A percentile compares a stretch with the other conserved stretches of the same genome.
Evolutionary conservation across 345 rosid species (phyloP).

Genomic region (Geranium rotundifolium): DNA sequence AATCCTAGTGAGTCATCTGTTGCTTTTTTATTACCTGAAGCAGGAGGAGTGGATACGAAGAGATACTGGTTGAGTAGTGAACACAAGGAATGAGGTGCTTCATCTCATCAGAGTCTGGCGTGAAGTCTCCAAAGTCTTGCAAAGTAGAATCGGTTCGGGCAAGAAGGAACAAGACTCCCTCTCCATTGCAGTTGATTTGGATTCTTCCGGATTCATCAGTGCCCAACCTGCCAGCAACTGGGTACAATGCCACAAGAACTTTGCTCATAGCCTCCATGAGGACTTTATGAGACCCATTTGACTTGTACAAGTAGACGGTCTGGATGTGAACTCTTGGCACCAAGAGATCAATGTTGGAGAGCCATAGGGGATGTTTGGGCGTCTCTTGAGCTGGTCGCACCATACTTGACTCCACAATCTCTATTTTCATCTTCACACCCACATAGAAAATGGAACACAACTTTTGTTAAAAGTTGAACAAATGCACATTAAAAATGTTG

Average conservation of each 20-base stretch:
- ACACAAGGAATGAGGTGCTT: constrained; percentile 15
- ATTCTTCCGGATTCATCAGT: constrained; percentile 23
- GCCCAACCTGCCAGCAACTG: constrained; percentile 32
- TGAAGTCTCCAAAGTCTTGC: constrained; percentile 13
- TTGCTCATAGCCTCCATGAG: constrained; percentile 27
- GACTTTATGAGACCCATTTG: background rate
- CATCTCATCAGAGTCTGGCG: constrained; percentile 9
- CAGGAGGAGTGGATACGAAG: too few species aligned
- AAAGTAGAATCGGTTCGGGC: constrained; percentile 18
- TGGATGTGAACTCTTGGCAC: constrained; percentile 16
- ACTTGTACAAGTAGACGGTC: constrained; percentile 16
- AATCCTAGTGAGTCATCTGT: too few species aligned
- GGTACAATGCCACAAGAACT: constrained; percentile 31
- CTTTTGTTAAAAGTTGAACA: too few species aligned
- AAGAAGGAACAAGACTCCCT: constrained; percentile 26
- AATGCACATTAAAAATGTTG: too few species aligned
- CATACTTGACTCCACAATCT: too few species aligned
- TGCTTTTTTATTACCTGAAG: too few species aligned
- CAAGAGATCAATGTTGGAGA: constrained; percentile 25
- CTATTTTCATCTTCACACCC: background rate
- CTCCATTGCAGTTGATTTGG: constrained; percentile 28
- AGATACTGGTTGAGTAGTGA: constrained; percentile 10
- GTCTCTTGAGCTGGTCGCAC: constrained; percentile 18
- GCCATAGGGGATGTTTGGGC: constrained; percentile 18
- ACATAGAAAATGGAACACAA: too few species aligned